Conservation (phyloP, 257 asterid genomes). For the Lithospermum erythrorhizon region DNA sequence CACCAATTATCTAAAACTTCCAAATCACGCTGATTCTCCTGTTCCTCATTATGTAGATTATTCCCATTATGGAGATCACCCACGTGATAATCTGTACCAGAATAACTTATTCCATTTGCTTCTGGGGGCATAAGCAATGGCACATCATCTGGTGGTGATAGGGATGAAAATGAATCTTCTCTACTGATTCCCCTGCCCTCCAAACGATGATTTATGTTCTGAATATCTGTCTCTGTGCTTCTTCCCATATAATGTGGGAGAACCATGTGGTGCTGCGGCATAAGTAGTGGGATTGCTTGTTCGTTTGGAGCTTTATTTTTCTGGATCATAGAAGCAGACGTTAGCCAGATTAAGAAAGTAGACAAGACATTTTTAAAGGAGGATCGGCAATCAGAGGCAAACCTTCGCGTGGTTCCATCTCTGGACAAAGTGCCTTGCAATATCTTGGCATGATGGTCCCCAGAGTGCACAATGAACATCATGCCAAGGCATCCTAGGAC, state of each 20-base stretch:
- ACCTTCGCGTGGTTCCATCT: constrained; percentile 99
- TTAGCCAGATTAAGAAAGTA: constrained; percentile 1
- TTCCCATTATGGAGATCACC: constrained; percentile 16
- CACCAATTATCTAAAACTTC: constrained; percentile 36
- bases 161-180: constrained; percentile 44
- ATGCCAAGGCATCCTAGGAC: constrained; percentile 99
- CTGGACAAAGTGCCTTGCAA: constrained; percentile 92
- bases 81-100: constrained; percentile 20
- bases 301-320: constrained; percentile 85
- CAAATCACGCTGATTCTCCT: constrained; percentile 19
- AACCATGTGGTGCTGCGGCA: constrained; percentile 98
- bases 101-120: constrained; percentile 35
- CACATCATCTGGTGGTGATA: constrained; percentile 63
- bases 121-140: constrained; percentile 89
- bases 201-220: constrained; percentile 23
- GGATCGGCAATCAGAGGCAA: constrained; percentile 6
- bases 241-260: constrained; percentile 94
- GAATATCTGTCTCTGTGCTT: constrained; percentile 39
- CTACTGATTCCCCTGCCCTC: constrained; percentile 21
- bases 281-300: constrained; percentile 75
- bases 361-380: background rate
- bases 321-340: constrained; percentile 35
- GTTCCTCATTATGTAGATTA: constrained; percentile 15
- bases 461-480: constrained; percentile 97
- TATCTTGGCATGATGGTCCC: constrained; percentile 96